phyloP scores from a whole-genome alignment of 2,329 filamentous ascomycete species.

The Ophiostoma ulmi region DNA sequence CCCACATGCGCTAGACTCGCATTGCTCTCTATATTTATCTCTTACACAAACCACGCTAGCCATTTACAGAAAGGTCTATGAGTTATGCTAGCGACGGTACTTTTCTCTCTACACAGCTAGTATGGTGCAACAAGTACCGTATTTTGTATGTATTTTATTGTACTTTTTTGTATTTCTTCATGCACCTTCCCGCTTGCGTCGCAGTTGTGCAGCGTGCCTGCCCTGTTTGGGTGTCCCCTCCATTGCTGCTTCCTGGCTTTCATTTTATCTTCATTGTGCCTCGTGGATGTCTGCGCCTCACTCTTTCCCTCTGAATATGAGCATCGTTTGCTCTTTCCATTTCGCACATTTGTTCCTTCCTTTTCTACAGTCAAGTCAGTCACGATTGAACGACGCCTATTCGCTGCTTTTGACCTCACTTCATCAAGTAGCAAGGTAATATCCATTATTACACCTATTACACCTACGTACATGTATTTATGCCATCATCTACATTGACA shows the following conservation, averaged over 20 bases:
- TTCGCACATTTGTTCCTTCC: background rate
- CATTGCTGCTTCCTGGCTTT: conserved; percentile 10
- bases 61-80: background rate
- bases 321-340: background rate
- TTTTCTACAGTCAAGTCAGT: background rate
- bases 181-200: conserved; percentile 9
- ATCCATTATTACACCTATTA: background rate
- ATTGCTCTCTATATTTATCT: conserved; percentile 11
- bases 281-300: background rate
- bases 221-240: background rate
- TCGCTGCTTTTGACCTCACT: background rate
- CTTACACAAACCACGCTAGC: background rate
- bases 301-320: background rate
- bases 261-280: background rate
- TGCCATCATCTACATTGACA: background rate
- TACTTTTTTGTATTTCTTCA: background rate
- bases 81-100: background rate
- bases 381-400: background rate
- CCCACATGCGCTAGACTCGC: conserved; percentile 5
- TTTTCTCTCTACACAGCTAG: background rate
- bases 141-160: background rate
- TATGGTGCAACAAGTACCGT: background rate
- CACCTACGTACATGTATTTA: conserved; percentile 2
- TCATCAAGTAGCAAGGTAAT: background rate
- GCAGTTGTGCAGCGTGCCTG: background rate